Percentiles rank a stretch among this genome's conserved stretches.
phyloP scores from a whole-genome alignment of 176 grass and related monocot species.

The Triticum dicoccoides region DNA sequence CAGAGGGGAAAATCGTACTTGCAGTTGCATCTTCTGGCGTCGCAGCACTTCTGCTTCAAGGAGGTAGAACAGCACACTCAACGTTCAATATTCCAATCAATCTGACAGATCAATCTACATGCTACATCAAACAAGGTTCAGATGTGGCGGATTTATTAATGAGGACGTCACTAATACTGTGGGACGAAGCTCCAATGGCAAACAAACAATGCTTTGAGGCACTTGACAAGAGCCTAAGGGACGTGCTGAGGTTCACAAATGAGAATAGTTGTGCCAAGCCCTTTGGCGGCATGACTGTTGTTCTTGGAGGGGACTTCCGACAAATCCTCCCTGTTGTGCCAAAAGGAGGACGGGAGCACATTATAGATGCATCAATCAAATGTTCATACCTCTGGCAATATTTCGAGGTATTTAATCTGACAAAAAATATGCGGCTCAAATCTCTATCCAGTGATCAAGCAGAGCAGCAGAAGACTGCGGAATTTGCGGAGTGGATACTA shows the following conservation, averaged over 20 bases:
- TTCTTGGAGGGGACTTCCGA: constrained; percentile 15
- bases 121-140: constrained; percentile 20
- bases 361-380: constrained; percentile 17
- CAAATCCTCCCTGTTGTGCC: constrained; percentile 11
- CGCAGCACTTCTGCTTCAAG: constrained; percentile 9
- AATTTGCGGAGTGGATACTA: neutral
- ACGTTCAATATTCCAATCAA: neutral
- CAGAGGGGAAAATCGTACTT: neutral
- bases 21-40: constrained; percentile 4
- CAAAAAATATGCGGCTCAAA: constrained; percentile 4
- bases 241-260: neutral
- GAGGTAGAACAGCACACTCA: constrained; percentile 22
- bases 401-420: neutral
- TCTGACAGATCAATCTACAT: neutral
- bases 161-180: constrained; percentile 2
- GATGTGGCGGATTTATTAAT: neutral
- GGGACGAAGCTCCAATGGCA: constrained; percentile 8
- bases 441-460: neutral
- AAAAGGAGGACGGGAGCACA: neutral
- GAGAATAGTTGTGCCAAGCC: neutral
- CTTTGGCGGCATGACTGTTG: constrained; percentile 22
- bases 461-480: neutral
- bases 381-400: constrained; percentile 8
- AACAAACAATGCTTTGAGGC: constrained; percentile 16
- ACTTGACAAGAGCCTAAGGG: neutral